Percentiles rank a stretch among this genome's conserved stretches.
phyloP scores from a whole-genome alignment of 306 rosid genomes.

The Herpetospermum pedunculosum region DNA sequence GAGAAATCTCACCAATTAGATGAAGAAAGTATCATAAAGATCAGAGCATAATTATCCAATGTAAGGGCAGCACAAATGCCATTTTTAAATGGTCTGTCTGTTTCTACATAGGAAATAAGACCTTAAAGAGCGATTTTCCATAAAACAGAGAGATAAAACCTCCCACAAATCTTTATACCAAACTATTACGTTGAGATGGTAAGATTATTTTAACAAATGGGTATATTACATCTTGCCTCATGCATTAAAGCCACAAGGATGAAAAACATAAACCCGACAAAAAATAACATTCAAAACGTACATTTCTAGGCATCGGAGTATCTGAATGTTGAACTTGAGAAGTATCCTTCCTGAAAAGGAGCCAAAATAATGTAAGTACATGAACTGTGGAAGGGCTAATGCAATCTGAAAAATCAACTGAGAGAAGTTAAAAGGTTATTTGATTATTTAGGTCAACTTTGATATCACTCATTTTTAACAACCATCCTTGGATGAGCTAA shows the following conservation, averaged over 20 bases:
- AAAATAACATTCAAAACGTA: constrained; percentile 13
- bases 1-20: constrained; percentile 3
- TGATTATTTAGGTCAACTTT: background rate
- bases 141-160: background rate
- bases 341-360: constrained; percentile 34
- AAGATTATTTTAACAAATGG: background rate
- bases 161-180: background rate
- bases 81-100: background rate
- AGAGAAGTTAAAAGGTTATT: constrained; percentile 11
- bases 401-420: background rate
- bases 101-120: background rate
- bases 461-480: background rate
- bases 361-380: background rate
- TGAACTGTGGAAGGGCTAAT: background rate
- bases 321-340: constrained; percentile 21
- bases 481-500: background rate
- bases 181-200: background rate
- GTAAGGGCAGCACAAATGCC: background rate
- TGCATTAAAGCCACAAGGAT: background rate
- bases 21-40: background rate
- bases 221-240: background rate
- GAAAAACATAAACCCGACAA: constrained; percentile 1
- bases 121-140: background rate
- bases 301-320: constrained; percentile 42
- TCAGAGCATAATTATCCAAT: background rate